Base-by-base conservation (phyloP, 2,329 filamentous ascomycete genomes). In the Fusarium stilboides region DNA sequence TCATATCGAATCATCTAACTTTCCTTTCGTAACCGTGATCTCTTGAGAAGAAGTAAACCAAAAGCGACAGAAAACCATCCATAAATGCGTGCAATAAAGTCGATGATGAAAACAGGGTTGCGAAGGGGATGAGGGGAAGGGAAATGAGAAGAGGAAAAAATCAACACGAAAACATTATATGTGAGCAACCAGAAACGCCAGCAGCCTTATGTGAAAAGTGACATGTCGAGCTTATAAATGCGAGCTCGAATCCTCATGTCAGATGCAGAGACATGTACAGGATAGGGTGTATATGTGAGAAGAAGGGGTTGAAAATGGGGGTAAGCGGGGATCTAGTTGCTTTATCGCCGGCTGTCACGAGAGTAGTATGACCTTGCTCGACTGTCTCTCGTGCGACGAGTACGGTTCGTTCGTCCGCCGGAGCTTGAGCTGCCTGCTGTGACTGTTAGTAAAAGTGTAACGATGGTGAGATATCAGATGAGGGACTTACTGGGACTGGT, bases 401-500 rank as follows among this genome's bases (percentile, higher is more conserved):
- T 79, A 34, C 74, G 75, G 52, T 77, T 73, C 28, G 78, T 84
- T 75, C 83, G 80, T 71, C 80, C 78, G 50, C 82, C 83, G 22
- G 82, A 83, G 75, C 83, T 85, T 50, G 78, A 77, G 72, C 83
- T 86, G 75, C 82, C 84, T 84, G 73, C 72, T 61, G 37, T 36
- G 36, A 50, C 28, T 33, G 74, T 75, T 72, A 77, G 73, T 19
- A 58, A 8, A 26, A n/a, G 28, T 7, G 24, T 44, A 33, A 22
- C 13, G 12, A 43, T 39, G 34, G 20, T 43, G 31, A 40, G 46
- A 22, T 39, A 19, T 52, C 42, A 46, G 33, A 33, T 64, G 14
- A 39, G 49, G 40, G 54, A 86, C 86, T 85, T 80, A 87, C 86
- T 87, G 67, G 83, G 83, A 73, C 78, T 84, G 68, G 79, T 82